Base-by-base conservation (phyloP, 108 stramenopile species). In the Epithemia pelagica region DNA sequence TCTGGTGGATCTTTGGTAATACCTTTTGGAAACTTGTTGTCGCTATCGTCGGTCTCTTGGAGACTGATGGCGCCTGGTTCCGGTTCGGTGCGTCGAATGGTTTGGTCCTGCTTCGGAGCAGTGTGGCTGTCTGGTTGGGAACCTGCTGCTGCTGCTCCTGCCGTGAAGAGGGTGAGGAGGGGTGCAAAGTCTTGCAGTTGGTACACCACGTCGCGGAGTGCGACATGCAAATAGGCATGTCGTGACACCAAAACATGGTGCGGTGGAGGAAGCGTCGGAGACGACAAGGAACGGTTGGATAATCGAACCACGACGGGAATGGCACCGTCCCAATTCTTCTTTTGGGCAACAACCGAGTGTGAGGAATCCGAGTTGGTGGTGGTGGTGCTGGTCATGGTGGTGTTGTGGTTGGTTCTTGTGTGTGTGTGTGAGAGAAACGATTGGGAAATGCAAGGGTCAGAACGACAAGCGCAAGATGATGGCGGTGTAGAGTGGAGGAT, bases 231-330 rank as follows among this genome's bases (percentile, higher is more conserved):
- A 71, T 84, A 88, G 15, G 83, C 69, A 56, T 76, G 67, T 52
- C 91, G 61, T 5, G 89, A 66, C 20, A 93, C 73, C 73, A 93
- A 63, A 32, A 70, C 75, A 65, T 93, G 83, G 10, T 85, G 69
- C 5, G 87, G 82, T 10, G 68, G 73, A 5, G 91, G 91, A 22
- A 75, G 62, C 15, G 68, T 79, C 19, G 91, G 78, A 3, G 83
- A 81, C 22, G 86, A 87, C 2, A 93, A 74, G 2, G 91, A 93
- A 2, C 82, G 74, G 2, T 79, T 78, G 22, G 87, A 86, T 30
- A 93, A 55, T 1, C 75, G 76, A 23, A 93, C 56, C 37, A 76
- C 37, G 52, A 90, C 66, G 20, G 91, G 91, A 25, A 93, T 90
- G 28, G 61, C 66, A 20, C 91, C 91, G 2, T 59, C 54, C 79